A percentile compares a stretch with the other conserved stretches of the same genome.
Evolutionary conservation across 805 yeast genomes (phyloP).

Genomic region (Candida ponderosae): DNA sequence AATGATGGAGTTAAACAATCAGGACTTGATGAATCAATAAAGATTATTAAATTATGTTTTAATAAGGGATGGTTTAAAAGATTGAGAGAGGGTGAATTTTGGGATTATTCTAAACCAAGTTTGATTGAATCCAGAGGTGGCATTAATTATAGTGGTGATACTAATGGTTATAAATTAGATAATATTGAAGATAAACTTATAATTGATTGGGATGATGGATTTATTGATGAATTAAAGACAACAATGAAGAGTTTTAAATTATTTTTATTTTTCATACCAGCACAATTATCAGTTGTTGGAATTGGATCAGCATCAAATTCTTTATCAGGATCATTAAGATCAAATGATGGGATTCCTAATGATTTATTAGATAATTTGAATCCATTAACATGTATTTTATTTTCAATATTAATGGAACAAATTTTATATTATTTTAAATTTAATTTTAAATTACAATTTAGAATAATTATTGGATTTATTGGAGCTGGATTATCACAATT

Average conservation of each 20-base stretch:
- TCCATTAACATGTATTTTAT: constrained; percentile 41
- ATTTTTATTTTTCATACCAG: constrained; percentile 38
- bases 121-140: constrained; percentile 35
- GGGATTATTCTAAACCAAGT: constrained; percentile 41
- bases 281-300: constrained; percentile 24
- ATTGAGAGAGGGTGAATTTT: constrained; percentile 28
- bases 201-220: constrained; percentile 43
- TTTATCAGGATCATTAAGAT: constrained; percentile 47
- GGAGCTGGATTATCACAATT: constrained; percentile 36
- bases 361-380: constrained; percentile 30
- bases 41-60: constrained; percentile 29
- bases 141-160: no score
- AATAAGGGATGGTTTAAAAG: constrained; percentile 34
- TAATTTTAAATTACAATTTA: constrained; percentile 33
- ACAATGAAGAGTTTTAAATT: constrained; percentile 48
- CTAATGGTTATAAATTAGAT: no score
- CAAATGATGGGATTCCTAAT: constrained; percentile 31
- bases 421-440: constrained; percentile 35
- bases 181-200: constrained; percentile 21
- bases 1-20: constrained; percentile 34
- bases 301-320: constrained; percentile 25
- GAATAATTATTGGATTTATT: constrained; percentile 38
- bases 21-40: constrained; percentile 30
- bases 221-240: constrained; percentile 55
- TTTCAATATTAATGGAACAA: constrained; percentile 41